These are phyloP conservation scores for Lipomyces starkeyi DNA, from an alignment of 805 yeast species.

Conservation along the genomic window DNA sequence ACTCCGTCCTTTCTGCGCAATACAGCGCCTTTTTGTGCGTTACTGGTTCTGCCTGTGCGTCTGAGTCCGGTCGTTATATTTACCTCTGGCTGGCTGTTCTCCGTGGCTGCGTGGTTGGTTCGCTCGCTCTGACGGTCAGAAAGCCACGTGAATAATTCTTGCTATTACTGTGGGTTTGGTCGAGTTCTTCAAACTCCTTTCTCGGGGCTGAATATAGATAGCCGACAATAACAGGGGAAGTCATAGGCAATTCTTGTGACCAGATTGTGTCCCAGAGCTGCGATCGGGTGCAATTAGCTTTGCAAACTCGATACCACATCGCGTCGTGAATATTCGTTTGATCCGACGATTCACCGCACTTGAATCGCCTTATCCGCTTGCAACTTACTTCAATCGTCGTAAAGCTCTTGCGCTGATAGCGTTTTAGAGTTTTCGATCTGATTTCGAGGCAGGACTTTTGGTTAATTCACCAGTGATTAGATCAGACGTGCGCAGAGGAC, in stretches of 20 bases:
- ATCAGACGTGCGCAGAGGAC: background rate
- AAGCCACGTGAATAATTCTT: background rate
- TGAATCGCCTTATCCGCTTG: background rate
- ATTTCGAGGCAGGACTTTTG: background rate
- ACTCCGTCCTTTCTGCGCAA: background rate
- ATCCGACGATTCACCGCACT: background rate
- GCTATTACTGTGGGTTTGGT: background rate
- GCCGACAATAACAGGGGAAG: background rate
- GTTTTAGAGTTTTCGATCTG: background rate
- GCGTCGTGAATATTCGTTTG: background rate
- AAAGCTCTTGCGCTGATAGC: background rate
- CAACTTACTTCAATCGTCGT: background rate
- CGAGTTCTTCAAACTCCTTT: background rate
- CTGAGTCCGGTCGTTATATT: background rate
- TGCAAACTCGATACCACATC: background rate
- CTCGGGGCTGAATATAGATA: background rate
- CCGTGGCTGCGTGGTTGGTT: conserved; percentile 2
- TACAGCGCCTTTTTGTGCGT: background rate
- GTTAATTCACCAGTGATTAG: background rate
- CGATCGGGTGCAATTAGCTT: background rate
- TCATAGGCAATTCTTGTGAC: background rate
- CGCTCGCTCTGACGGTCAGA: background rate
- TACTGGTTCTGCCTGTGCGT: conserved; percentile 3
- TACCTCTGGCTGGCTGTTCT: background rate
- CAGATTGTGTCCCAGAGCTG: background rate